Evolutionary conservation across 371 early-diverging fungal genomes (phyloP).

Genomic region (Parasitella parasitica): DNA sequence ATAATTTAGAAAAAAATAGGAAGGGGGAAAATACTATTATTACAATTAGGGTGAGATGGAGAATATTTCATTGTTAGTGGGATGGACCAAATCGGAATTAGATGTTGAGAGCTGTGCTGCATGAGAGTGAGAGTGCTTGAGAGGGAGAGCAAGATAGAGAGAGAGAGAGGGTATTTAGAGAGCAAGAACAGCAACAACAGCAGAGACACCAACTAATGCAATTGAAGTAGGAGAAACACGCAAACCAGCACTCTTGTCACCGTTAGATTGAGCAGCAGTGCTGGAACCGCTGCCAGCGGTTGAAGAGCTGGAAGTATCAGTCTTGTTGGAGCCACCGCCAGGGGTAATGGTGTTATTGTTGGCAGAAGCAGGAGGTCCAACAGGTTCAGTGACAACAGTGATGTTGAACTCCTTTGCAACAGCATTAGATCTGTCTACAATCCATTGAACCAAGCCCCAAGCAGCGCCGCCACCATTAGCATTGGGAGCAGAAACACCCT

Average conservation of each 20-base stretch:
- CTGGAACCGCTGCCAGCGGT: not conserved
- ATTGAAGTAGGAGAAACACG: constrained; percentile 8
- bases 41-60: not conserved
- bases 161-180: not conserved
- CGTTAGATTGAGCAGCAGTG: constrained; percentile 12
- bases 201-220: constrained; percentile 16
- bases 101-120: not conserved
- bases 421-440: constrained; percentile 12
- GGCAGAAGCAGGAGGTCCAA: constrained; percentile 34
- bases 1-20: not conserved
- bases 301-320: not conserved
- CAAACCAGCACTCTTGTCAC: constrained; percentile 3
- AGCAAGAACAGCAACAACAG: constrained; percentile 5
- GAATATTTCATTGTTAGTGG: not conserved
- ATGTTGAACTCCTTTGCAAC: constrained; percentile 47
- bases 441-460: constrained; percentile 51
- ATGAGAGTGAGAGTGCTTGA: not conserved
- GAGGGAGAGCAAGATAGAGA: too few species aligned
- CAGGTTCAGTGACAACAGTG: constrained; percentile 35
- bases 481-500: constrained; percentile 33
- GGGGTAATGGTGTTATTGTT: constrained; percentile 2
- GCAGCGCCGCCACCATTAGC: constrained; percentile 49
- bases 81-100: not conserved
- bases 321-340: not conserved
- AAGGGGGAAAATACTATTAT: constrained; percentile 6